Base-by-base conservation (phyloP, 2,329 filamentous ascomycete genomes). In the Cladosporium sp. region DNA sequence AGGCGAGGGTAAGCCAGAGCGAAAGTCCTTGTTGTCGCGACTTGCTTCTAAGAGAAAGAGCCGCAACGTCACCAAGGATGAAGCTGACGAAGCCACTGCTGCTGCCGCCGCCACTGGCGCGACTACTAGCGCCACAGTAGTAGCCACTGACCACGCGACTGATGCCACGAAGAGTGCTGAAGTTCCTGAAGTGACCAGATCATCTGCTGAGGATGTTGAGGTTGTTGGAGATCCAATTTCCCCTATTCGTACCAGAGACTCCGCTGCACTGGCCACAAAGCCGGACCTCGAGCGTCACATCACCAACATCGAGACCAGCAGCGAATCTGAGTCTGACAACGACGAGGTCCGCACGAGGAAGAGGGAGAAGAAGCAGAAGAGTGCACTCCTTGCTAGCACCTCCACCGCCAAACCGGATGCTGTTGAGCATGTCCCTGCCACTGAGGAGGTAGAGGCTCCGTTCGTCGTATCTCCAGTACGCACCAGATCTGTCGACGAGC, bases 271-370 rank as follows among this genome's bases (percentile, higher is more conserved):
- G 20, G 42, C 40, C 19, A 61, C 49, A 14, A 51, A 51, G 25
- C 67, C 68, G 3, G 61, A 67, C 34, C 64, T 72, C n/a, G 70
- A 71, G 47, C 62, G 69, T 12, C 69, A 72, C 55, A 69, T 71
- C 25, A 67, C 68, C 3, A 52, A 61, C 22, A 69, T 72, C 43
- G 64, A 63, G 2, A 65, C 66, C 25, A 70, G 67, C 19, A 62
- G 63, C 49, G 47, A 51, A 15, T 51, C 47, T 15, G 22, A 37
- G 30, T 51, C 47, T 9, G 56, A 62, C 8, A 60, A 59, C 28
- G 65, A 65, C 20, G 64, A 61, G 3, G 59, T 59, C 7, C 40
- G 47, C 20, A 38, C 37, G 59, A 60, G 38, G 59, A 64, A 51
- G 61, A 61, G 60, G 45, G 63, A 19, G 59, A 65, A 12, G 60